Evolutionary conservation across 768 basidiomycete genomes (phyloP).

Genomic region (Suillus bovinus): DNA sequence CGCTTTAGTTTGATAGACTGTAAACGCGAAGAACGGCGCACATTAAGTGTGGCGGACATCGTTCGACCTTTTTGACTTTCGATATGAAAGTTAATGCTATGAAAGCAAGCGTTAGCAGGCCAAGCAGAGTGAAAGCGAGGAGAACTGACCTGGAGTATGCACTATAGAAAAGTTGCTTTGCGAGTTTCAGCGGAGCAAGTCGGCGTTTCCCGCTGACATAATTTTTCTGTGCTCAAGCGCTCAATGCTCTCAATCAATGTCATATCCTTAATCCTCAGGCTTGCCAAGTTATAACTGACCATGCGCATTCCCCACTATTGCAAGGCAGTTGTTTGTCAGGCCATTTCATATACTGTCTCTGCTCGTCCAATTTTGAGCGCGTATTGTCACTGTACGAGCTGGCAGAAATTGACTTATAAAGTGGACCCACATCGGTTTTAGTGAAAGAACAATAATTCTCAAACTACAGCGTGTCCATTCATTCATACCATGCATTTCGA

Average conservation of each 20-base stretch:
- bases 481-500: conserved; percentile 62
- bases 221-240: conserved; percentile 9
- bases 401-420: conserved; percentile 60
- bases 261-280: too few species aligned
- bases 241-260: too few species aligned
- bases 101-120: neutral
- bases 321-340: conserved; percentile 63
- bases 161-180: conserved; percentile 12
- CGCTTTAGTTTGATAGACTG: conserved; percentile 4
- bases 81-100: neutral
- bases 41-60: conserved; percentile 81
- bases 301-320: conserved; percentile 20
- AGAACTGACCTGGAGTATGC: conserved; percentile 13
- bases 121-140: neutral
- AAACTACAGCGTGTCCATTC: conserved; percentile 52
- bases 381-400: conserved; percentile 72
- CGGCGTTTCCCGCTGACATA: conserved; percentile 34
- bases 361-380: conserved; percentile 55
- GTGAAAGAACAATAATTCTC: conserved; percentile 10
- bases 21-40: conserved; percentile 38
- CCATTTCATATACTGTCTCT: conserved; percentile 46
- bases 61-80: conserved; percentile 15
- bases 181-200: conserved; percentile 26
- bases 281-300: neutral
- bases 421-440: conserved; percentile 1